Percentiles rank a stretch among this genome's conserved stretches.
These are phyloP conservation scores for Colletotrichum destructivum DNA, from an alignment of 2,329 filamentous ascomycete species.

Conservation along the genomic window DNA sequence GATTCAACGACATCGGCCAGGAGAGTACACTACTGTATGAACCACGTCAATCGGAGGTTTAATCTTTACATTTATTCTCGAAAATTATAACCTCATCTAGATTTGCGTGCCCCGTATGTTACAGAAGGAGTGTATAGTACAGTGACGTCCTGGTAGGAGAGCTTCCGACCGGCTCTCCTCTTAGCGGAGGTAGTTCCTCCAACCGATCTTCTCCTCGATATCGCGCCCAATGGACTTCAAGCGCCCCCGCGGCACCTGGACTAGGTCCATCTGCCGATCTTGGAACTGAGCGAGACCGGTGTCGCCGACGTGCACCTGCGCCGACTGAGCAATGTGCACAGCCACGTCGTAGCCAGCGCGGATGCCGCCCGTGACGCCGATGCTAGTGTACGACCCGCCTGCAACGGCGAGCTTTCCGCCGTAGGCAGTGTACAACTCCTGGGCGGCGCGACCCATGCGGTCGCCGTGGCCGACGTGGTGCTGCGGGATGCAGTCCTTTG, in stretches of 20 bases:
- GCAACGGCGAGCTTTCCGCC: slow-evolving; percentile 75
- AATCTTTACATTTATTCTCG: too few species aligned
- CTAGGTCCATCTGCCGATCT: neutral
- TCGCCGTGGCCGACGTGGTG: slow-evolving; percentile 84
- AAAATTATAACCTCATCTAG: neutral
- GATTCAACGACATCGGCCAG: neutral
- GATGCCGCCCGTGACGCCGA: slow-evolving; percentile 67
- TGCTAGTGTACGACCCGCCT: slow-evolving; percentile 67
- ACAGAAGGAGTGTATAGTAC: neutral
- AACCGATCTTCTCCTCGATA: slow-evolving; percentile 21
- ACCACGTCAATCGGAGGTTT: neutral
- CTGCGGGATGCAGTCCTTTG: slow-evolving; percentile 87
- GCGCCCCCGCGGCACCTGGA: neutral
- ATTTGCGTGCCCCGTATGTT: neutral
- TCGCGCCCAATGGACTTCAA: slow-evolving; percentile 20
- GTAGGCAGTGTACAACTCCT: slow-evolving; percentile 70
- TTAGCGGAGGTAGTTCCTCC: slow-evolving; percentile 19
- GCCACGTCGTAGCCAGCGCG: slow-evolving; percentile 65
- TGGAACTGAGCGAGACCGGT: slow-evolving; percentile 53
- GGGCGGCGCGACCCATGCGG: slow-evolving; percentile 71
- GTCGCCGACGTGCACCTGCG: slow-evolving; percentile 47
- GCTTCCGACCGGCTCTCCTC: neutral
- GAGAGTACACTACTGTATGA: neutral
- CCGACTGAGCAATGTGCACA: slow-evolving; percentile 51
- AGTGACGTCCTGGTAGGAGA: neutral